Base-by-base conservation (phyloP, 2,329 filamentous ascomycete species). In the Phialophora expanda region DNA sequence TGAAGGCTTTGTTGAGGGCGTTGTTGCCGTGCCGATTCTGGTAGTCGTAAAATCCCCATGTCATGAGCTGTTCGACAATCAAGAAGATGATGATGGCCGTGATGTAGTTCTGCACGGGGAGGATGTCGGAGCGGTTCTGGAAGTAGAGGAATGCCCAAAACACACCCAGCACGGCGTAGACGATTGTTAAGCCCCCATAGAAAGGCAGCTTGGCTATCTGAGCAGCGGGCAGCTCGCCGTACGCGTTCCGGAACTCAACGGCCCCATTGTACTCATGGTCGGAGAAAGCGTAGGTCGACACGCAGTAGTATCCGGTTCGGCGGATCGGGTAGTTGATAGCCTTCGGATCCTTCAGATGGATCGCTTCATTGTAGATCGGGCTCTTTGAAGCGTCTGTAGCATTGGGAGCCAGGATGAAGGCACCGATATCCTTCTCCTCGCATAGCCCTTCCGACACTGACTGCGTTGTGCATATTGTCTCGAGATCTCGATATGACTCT, bases 71-170 rank as follows among this genome's bases (percentile, higher is more conserved):
- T 78, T 99, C 95, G 17, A 98, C 80, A 17, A 98, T 92, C 51
- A 99, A 82, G 80, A 99, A 99, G 60, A 95, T 87, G 57, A 99
- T 83, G 67, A 98, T 99, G 9, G 95, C 94, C 0, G 95, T 99
- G 73, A 99, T 98, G 78, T 99, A 99, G 77, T 99, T 99, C 79
- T 99, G 95, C 1, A 99, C 95, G 17, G 96, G 90, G 75, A 99
- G 88, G 69, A 99, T 98, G 78, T 99, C 95, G 74, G 90, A 87
- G 66, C 94, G 87, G 77, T 99, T 92, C 78, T 97, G 93, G 74
- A 93, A 93, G 80, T 99, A 98, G 24, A 98, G 84, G 78, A 97
- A 97, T 9, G 87, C 92, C 95, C 95, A 99, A 78, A 93, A 94
- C 77, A 87, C 85, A 71, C 88, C 89, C 71, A 98, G 87, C 22